A percentile compares a stretch with the other conserved stretches of the same genome.
Evolutionary conservation across 169 alveolate species (phyloP).

Genomic region (Eimeria praecox): DNA sequence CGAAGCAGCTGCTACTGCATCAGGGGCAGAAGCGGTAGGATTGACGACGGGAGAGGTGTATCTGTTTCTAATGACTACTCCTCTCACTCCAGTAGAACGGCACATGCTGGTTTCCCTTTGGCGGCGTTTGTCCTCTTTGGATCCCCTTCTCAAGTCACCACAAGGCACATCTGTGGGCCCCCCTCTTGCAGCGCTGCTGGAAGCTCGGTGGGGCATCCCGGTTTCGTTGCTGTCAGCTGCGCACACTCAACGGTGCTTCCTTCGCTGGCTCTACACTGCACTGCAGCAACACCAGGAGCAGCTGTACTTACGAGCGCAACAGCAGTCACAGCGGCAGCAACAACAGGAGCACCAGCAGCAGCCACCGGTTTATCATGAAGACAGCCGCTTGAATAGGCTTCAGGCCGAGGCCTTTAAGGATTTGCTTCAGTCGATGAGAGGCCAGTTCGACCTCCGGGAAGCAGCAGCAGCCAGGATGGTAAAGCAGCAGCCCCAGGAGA

Average conservation of each 20-base stretch:
- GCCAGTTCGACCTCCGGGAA: conserved; percentile 42
- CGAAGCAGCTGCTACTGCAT: neutral
- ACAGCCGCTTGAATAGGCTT: neutral
- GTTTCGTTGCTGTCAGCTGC: conserved; percentile 33
- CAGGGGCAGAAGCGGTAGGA: neutral
- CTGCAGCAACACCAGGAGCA: conserved; percentile 49
- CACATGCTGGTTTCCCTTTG: conserved; percentile 6
- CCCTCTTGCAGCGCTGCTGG: conserved; percentile 28
- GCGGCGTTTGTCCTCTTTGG: conserved; percentile 20
- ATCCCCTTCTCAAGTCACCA: neutral
- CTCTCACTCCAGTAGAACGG: conserved; percentile 53
- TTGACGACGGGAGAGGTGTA: neutral
- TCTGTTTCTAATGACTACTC: neutral
- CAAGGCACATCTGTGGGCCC: conserved; percentile 28
- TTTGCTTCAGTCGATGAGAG: conserved; percentile 31
- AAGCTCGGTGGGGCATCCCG: conserved; percentile 69
- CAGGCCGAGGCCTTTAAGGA: conserved; percentile 34
- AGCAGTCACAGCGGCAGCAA: conserved; percentile 30
- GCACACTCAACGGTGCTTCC: conserved; percentile 11
- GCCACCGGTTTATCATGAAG: neutral
- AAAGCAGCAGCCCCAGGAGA: conserved; percentile 48
- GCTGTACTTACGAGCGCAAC: conserved; percentile 22
- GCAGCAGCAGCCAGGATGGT: conserved; percentile 52
- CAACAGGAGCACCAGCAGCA: conserved; percentile 6
- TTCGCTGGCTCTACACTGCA: conserved; percentile 53